Conservation (phyloP, 2,329 filamentous ascomycete species). For the Calonectria hongkongensis region DNA sequence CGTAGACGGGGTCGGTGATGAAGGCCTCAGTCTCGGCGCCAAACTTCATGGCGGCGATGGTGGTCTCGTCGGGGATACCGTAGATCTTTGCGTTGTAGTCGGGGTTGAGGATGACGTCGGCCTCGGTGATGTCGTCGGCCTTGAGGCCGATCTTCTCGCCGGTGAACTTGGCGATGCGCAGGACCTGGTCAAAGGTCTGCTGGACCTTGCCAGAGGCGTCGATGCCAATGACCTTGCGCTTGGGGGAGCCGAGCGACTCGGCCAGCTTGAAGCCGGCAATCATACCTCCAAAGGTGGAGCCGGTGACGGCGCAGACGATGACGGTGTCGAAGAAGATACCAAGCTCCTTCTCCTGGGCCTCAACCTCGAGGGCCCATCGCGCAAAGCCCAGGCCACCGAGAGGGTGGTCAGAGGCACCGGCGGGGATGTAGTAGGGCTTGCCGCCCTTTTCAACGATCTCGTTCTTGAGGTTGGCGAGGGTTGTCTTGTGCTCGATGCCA, state of each 20-base stretch:
- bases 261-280: conserved; percentile 82
- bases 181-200: conserved; percentile 78
- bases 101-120: conserved; percentile 77
- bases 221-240: conserved; percentile 78
- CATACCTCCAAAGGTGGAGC: conserved; percentile 82
- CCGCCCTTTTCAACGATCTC: conserved; percentile 72
- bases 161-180: conserved; percentile 79
- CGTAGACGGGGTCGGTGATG: conserved; percentile 85
- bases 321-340: conserved; percentile 81
- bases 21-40: conserved; percentile 81
- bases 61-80: conserved; percentile 79
- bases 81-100: conserved; percentile 80
- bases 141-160: conserved; percentile 77
- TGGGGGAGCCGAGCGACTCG: conserved; percentile 66
- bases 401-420: conserved; percentile 82
- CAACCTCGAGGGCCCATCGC: conserved; percentile 82
- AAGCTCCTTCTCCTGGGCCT: conserved; percentile 75
- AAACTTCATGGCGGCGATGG: conserved; percentile 81
- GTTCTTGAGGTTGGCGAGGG: conserved; percentile 71
- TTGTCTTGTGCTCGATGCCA: conserved; percentile 81
- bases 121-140: conserved; percentile 75
- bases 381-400: conserved; percentile 83
- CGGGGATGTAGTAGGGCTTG: conserved; percentile 83
- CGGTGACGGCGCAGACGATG: conserved; percentile 82
- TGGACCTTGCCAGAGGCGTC: conserved; percentile 68